Conservation (phyloP, 78 protist genomes). For the Dictyostelium capitatum region DNA sequence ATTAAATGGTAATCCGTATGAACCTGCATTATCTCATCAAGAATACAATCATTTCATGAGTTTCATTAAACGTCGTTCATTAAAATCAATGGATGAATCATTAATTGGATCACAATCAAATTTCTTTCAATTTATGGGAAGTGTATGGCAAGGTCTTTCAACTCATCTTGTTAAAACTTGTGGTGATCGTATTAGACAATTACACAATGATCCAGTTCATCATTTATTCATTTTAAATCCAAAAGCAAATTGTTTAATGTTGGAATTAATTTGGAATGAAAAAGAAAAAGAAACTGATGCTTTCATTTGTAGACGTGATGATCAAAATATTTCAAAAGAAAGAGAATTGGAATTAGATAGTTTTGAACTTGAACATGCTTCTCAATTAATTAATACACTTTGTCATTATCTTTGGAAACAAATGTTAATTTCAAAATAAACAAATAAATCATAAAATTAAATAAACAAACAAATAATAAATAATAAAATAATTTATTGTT, state of each 20-base stretch:
- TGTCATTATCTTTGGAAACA: conserved; percentile 79
- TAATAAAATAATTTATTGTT: too few relatives aligned
- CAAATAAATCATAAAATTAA: not conserved
- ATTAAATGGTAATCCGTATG: conserved; percentile 74
- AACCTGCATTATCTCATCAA: conserved; percentile 57
- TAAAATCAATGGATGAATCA: conserved; percentile 54
- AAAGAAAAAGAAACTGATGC: conserved; percentile 68
- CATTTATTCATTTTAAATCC: conserved; percentile 70
- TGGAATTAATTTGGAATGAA: conserved; percentile 74
- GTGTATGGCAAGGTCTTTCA: conserved; percentile 63
- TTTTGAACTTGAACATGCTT: conserved; percentile 46
- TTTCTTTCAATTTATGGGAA: conserved; percentile 55
- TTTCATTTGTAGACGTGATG: conserved; percentile 65
- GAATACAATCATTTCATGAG: conserved; percentile 48
- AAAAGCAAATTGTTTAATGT: conserved; percentile 58
- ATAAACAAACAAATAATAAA: too few relatives aligned
- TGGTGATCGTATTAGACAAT: conserved; percentile 79
- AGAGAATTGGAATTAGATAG: conserved; percentile 50
- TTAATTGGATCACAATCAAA: conserved; percentile 25
- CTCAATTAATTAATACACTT: conserved; percentile 66
- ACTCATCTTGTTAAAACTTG: conserved; percentile 51
- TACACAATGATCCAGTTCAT: conserved; percentile 52
- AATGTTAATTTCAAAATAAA: not conserved
- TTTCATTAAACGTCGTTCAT: conserved; percentile 39
- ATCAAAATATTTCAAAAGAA: conserved; percentile 34